Evolutionary conservation across 495 filamentous ascomycete genomes (phyloP), one percentile per base, ranked within the genome.

Genomic region (Hypoxylon crocopeplum): DNA sequence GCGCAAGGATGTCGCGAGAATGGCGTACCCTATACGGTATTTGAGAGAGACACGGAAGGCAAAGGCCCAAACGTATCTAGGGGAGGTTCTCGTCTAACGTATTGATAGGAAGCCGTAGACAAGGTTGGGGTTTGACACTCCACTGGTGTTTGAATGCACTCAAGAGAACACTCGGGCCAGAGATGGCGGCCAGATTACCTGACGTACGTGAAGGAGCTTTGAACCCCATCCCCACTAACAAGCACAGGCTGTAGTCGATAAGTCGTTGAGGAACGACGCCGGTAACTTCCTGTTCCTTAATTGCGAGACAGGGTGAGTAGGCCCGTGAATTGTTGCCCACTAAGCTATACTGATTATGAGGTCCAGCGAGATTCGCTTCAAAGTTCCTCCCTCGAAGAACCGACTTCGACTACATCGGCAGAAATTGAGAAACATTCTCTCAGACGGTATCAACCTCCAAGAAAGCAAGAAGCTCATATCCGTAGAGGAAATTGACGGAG

Each of bases 221-320:
- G 7, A 20, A 22, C 36, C 12, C 33, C 12, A 33, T 40, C 16
- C 13, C 15, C 7, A 21, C 33, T 44, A 33, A 48, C 10, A 12
- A 15, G 3, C 1, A 27, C 5, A 56, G 53, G 45, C 53, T 15
- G 36, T 49, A 11, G 53, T 57, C 1, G 53, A 57, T 27, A 48
- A 20, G 30, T 24, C 53, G 16, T 21, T 57, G 19, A 57, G 34
- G 3, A 74, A 74, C 1, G 82, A 85, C 41, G 72, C 64, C 1
- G 81, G 81, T n/a, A 76, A 75, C 3, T 86, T 84, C 33, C 36
- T 77, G 19, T 84, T 83, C 54, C 73, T 84, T 39, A 71, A 86
- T 59, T 71, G 84, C n/a, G 64, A 75, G 36, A 80, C 75, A 15
- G 79, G 37, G 46, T 58, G 10, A 36, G 54, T 57, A 3, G 10